Evolutionary conservation across 768 basidiomycete genomes (phyloP).

Genomic region (Rhizopogon vesiculosus): DNA sequence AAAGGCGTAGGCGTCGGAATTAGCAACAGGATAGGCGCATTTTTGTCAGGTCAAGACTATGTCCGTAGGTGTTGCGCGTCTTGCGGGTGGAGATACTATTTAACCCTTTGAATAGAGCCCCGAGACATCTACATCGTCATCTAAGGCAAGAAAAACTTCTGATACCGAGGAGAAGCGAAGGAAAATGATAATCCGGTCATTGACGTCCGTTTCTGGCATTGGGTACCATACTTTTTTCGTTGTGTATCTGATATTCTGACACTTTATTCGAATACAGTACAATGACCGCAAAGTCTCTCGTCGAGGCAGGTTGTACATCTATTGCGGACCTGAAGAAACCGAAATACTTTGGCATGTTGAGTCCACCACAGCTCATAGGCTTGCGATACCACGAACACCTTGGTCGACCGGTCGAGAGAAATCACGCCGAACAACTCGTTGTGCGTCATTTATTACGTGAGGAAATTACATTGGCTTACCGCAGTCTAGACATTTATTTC

Average conservation of each 20-base stretch:
- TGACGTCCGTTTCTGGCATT: slow-evolving; percentile 40
- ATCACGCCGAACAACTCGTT: slow-evolving; percentile 40
- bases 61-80: slow-evolving; percentile 27
- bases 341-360: slow-evolving; percentile 34
- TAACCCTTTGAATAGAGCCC: background rate
- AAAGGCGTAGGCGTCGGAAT: slow-evolving; percentile 37
- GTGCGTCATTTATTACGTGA: slow-evolving; percentile 27
- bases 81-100: slow-evolving; percentile 2
- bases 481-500: slow-evolving; percentile 42
- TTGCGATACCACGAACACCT: slow-evolving; percentile 38
- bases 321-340: slow-evolving; percentile 37
- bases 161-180: slow-evolving; percentile 21
- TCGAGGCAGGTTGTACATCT: slow-evolving; percentile 44
- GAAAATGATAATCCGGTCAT: slow-evolving; percentile 22
- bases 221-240: slow-evolving; percentile 32
- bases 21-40: slow-evolving; percentile 40
- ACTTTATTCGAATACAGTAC: slow-evolving; percentile 5
- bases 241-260: background rate
- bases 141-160: slow-evolving; percentile 1
- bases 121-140: slow-evolving; percentile 3
- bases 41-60: slow-evolving; percentile 26
- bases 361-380: slow-evolving; percentile 30
- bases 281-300: slow-evolving; percentile 37
- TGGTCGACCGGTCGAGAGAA: slow-evolving; percentile 28
- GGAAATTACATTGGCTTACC: background rate